phyloP scores from a whole-genome alignment of 768 basidiomycete species.

The Termitomyces sp. region DNA sequence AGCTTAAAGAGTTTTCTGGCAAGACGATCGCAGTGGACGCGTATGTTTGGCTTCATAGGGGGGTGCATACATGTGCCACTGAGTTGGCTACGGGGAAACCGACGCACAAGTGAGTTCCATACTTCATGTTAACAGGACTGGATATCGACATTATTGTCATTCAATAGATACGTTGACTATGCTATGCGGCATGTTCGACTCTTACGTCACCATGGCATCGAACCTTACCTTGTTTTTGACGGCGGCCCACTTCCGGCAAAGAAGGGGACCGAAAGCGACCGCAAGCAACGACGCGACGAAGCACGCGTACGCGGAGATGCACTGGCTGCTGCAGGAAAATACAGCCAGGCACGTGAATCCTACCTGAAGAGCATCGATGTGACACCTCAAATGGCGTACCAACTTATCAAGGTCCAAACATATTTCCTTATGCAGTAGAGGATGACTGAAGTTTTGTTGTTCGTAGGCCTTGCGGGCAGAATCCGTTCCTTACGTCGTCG shows the following conservation, averaged over 20 bases:
- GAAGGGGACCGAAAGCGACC: conserved; percentile 78
- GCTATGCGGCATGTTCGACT: conserved; percentile 90
- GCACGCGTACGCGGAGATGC: conserved; percentile 68
- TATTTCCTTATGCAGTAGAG: neutral
- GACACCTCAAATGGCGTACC: conserved; percentile 95
- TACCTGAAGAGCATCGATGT: conserved; percentile 93
- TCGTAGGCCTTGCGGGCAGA: conserved; percentile 83
- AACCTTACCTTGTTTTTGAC: conserved; percentile 92
- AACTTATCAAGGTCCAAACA: conserved; percentile 80
- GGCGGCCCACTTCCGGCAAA: conserved; percentile 96
- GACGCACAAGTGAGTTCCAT: conserved; percentile 69
- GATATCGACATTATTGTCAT: neutral
- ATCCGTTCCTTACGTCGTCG: conserved; percentile 78
- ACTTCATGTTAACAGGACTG: neutral
- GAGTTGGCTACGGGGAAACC: conserved; percentile 82
- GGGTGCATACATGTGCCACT: conserved; percentile 84
- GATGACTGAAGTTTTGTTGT: conserved; percentile 4
- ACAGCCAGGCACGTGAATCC: conserved; percentile 76
- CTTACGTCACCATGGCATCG: conserved; percentile 76
- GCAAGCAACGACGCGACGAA: conserved; percentile 72
- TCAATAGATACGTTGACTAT: conserved; percentile 89
- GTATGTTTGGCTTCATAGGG: conserved; percentile 92
- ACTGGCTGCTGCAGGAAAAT: conserved; percentile 72
- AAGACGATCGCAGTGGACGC: conserved; percentile 90
- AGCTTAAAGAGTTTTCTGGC: conserved; percentile 78